phyloP scores from a whole-genome alignment of 306 rosid genomes.

The Prunus mume region DNA sequence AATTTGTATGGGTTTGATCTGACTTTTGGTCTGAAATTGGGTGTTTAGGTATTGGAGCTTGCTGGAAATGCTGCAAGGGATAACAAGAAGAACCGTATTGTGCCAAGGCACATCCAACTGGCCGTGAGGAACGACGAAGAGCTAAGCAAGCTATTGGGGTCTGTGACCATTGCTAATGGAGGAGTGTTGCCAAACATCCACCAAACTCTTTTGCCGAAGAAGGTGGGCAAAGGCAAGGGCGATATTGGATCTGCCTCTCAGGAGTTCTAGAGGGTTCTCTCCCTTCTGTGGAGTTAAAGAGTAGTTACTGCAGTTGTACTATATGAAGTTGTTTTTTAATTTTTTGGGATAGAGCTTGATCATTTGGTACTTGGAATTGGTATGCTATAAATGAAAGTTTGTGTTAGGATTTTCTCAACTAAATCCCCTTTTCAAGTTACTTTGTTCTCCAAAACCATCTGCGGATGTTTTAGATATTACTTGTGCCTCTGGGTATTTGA shows the following conservation, averaged over 20 bases:
- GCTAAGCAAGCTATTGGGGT: constrained; percentile 71
- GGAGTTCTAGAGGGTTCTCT: constrained; percentile 48
- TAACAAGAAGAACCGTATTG: constrained; percentile 88
- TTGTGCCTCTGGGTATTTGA: not conserved
- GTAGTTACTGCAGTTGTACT: constrained; percentile 24
- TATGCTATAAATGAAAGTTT: not conserved
- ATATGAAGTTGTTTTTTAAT: constrained; percentile 6
- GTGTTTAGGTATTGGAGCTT: constrained; percentile 61
- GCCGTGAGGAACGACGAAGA: constrained; percentile 87
- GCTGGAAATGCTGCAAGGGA: constrained; percentile 92
- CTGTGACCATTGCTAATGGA: constrained; percentile 75
- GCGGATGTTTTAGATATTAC: not conserved
- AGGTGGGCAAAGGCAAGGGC: constrained; percentile 69
- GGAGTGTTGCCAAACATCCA: constrained; percentile 78
- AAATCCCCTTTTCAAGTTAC: not conserved
- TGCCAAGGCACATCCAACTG: constrained; percentile 85
- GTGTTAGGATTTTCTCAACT: not conserved
- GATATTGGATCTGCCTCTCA: constrained; percentile 88
- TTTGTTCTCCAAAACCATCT: not conserved
- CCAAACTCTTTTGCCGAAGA: constrained; percentile 66
- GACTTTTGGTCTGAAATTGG: not conserved
- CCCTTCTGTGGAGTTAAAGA: not conserved
- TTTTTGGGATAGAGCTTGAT: not conserved
- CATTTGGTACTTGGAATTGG: not conserved
- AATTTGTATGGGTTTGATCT: not conserved